Percentiles rank a stretch among this genome's conserved stretches.
phyloP scores from a whole-genome alignment of 2,329 filamentous ascomycete species.

The Trichoderma oligosporum region DNA sequence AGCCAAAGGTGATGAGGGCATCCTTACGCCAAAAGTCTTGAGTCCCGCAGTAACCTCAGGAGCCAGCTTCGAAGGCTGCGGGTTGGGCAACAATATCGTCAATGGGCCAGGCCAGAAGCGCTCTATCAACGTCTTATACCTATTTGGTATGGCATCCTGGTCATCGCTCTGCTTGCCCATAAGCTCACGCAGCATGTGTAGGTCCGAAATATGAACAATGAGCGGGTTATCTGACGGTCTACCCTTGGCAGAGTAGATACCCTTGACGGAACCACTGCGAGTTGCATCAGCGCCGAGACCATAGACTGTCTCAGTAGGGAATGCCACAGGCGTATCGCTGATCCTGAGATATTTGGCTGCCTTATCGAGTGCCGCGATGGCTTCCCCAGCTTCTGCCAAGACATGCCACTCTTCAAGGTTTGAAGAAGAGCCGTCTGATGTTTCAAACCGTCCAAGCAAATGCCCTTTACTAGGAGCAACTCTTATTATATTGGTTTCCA shows the following conservation, averaged over 20 bases:
- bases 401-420: constrained; percentile 44
- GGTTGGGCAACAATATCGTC: constrained; percentile 82
- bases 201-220: constrained; percentile 84
- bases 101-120: constrained; percentile 93
- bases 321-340: constrained; percentile 76
- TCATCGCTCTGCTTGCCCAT: constrained; percentile 38
- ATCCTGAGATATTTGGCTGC: constrained; percentile 64
- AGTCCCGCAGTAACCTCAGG: constrained; percentile 90
- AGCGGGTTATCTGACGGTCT: constrained; percentile 91
- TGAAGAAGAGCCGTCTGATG: constrained; percentile 28
- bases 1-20: constrained; percentile 83
- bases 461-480: constrained; percentile 30
- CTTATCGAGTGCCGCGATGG: constrained; percentile 48
- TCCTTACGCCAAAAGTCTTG: constrained; percentile 79
- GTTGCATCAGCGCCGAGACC: constrained; percentile 96
- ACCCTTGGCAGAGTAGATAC: constrained; percentile 91
- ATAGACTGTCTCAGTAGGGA: constrained; percentile 97
- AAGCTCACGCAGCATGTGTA: constrained; percentile 68
- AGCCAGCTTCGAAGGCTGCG: constrained; percentile 65
- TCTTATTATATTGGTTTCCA: constrained; percentile 41
- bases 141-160: constrained; percentile 56
- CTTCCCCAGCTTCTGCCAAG: constrained; percentile 28
- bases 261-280: constrained; percentile 72
- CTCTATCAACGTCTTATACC: constrained; percentile 74
- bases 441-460: constrained; percentile 35